phyloP scores from a whole-genome alignment of 2,329 filamentous ascomycete genomes.

The Stagonosporopsis tanaceti region DNA sequence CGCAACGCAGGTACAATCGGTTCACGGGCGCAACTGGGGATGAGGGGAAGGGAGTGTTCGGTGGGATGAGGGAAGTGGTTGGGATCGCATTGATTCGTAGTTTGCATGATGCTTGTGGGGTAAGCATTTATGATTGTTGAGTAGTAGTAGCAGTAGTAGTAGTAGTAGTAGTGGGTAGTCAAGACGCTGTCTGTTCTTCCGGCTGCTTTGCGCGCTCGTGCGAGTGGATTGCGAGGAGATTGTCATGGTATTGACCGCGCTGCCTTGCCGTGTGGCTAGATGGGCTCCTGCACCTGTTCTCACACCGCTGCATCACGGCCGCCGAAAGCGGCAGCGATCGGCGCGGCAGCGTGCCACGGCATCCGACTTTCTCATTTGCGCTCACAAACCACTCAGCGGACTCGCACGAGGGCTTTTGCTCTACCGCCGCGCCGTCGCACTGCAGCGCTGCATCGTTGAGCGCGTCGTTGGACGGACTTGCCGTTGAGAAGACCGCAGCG shows the following conservation, averaged over 20 bases:
- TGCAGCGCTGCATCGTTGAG: constrained; percentile 6
- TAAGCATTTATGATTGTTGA: not conserved
- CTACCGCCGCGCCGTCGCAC: constrained; percentile 7
- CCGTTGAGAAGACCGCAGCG: constrained; percentile 14
- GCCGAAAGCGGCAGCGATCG: constrained; percentile 4
- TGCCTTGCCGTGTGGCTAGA: not conserved
- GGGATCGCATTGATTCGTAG: not conserved
- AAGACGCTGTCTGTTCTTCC: not conserved
- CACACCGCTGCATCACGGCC: constrained; percentile 10
- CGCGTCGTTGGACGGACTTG: constrained; percentile 7
- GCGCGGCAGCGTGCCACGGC: constrained; percentile 15
- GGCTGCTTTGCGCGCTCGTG: not conserved
- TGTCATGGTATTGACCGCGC: not conserved
- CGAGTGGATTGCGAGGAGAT: not conserved
- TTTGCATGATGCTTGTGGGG: not conserved
- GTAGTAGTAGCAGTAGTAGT: not conserved
- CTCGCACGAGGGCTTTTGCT: constrained; percentile 12
- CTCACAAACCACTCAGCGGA: constrained; percentile 8
- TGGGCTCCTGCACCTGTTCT: constrained; percentile 4
- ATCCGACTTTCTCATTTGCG: constrained; percentile 9
- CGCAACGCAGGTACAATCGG: constrained; percentile 15
- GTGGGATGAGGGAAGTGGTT: not conserved
- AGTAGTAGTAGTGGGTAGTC: not conserved
- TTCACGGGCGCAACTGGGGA: constrained; percentile 5
- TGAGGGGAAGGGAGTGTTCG: not conserved